Evolutionary conservation across 2,329 filamentous ascomycete species (phyloP), one percentile per base, ranked within the genome.

Genomic region (Pseudophaeomoniella oleicola): DNA sequence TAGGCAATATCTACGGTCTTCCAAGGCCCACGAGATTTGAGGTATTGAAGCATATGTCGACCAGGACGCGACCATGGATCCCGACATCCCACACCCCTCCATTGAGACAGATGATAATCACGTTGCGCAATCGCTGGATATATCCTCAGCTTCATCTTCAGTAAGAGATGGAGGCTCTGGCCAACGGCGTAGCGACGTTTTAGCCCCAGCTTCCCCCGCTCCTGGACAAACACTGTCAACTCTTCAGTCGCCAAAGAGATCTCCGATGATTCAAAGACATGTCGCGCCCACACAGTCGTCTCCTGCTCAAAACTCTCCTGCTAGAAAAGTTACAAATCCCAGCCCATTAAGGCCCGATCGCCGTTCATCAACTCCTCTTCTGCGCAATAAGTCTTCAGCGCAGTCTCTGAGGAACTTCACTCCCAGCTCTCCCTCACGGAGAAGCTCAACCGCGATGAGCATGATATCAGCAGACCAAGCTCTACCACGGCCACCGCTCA

Each of bases 351-450:
- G 58, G 48, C 34, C 58, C 33, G 55, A 54, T 42, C 54, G 48
- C 30, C 51, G 60, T 34, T 54, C 61, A 11, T 45, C 56, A 19
- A 63, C 62, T 30, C 60, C 64, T 34, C 56, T 53, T 11, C 46
- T 67, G 12, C 49, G 49, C 9, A 51, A 57, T 35, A 63, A 63
- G 46, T 51, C 57, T 3, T 67, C 63, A 2, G 56, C 50, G 39
- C 59, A 55, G 17, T 66, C 63, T 2, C 48, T 67, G 53, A 3
- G 56, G 52, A 2, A 54, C 52, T 17, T 49, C 50, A 30, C 58
- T 57, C 19, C 58, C 33, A 56, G 61, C 13, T 66, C 63, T 11
- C 60, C 62, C 29, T 55, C 60, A 39, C 59, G 63, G 43, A 49
- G 54, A 39, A 57, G 56, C 36, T 45, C 41, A 48, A 49, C 39